Conservation (phyloP, 2,329 filamentous ascomycete genomes). For the Aspergillus oerlinghausenensis region DNA sequence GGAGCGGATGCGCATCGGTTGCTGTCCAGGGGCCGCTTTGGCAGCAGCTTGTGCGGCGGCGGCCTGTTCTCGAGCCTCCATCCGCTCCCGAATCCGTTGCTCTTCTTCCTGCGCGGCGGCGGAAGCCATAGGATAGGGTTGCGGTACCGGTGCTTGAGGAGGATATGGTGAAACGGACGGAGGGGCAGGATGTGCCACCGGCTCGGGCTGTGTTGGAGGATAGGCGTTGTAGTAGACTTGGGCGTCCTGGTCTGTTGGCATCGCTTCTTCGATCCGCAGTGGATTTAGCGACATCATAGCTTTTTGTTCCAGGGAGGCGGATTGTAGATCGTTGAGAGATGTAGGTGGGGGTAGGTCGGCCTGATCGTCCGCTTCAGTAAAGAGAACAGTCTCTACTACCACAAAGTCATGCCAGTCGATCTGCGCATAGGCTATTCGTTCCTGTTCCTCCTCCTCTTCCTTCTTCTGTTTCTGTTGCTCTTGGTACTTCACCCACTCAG, state of each 20-base stretch:
- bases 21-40: constrained; percentile 53
- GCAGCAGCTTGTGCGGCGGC: constrained; percentile 77
- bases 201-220: constrained; percentile 37
- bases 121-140: constrained; percentile 27
- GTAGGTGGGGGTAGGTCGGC: constrained; percentile 83
- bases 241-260: constrained; percentile 68
- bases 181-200: constrained; percentile 28
- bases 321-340: constrained; percentile 84
- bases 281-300: constrained; percentile 81
- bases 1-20: constrained; percentile 81
- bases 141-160: constrained; percentile 24
- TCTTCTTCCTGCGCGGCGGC: constrained; percentile 52
- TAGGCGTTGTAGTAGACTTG: constrained; percentile 51
- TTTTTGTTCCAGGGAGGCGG: constrained; percentile 90
- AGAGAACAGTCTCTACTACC: constrained; percentile 89
- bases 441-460: constrained; percentile 79
- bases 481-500: constrained; percentile 81
- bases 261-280: constrained; percentile 87
- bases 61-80: constrained; percentile 54
- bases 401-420: constrained; percentile 99
- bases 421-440: constrained; percentile 71
- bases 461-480: constrained; percentile 82
- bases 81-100: constrained; percentile 57
- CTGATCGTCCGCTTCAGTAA: constrained; percentile 82
- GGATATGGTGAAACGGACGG: constrained; percentile 27